These are phyloP conservation scores for Aspergillus fischeri DNA, from an alignment of 2,329 filamentous ascomycete genomes.

Conservation along the genomic window DNA sequence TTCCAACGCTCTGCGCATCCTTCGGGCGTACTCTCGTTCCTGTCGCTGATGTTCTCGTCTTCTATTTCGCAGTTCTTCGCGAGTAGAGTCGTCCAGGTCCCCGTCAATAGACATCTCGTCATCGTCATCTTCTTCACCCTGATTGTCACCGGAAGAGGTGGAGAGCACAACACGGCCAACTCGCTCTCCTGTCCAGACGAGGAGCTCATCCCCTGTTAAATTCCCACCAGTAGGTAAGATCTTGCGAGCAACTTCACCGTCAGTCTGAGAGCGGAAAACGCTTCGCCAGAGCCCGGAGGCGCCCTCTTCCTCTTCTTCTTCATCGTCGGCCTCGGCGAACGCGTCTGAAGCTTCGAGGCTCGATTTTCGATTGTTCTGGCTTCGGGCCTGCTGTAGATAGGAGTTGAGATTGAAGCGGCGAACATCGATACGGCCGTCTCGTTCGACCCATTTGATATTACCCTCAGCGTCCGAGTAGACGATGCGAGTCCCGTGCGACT, in stretches of 20 bases:
- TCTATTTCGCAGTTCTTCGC: slow-evolving; percentile 27
- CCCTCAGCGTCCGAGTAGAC: slow-evolving; percentile 82
- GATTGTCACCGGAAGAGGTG: slow-evolving; percentile 29
- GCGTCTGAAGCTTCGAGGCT: not conserved
- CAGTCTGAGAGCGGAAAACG: slow-evolving; percentile 51
- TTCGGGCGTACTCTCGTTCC: slow-evolving; percentile 58
- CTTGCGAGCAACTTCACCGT: slow-evolving; percentile 72
- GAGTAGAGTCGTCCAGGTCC: slow-evolving; percentile 24
- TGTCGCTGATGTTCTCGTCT: slow-evolving; percentile 31
- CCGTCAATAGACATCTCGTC: slow-evolving; percentile 26
- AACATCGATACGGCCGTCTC: slow-evolving; percentile 63
- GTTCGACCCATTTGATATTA: slow-evolving; percentile 83
- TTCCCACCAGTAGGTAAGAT: slow-evolving; percentile 59
- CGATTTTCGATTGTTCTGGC: not conserved
- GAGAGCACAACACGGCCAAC: slow-evolving; percentile 69
- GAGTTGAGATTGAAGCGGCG: slow-evolving; percentile 57
- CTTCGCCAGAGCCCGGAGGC: slow-evolving; percentile 55
- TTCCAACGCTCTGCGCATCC: slow-evolving; percentile 71
- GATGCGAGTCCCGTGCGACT: slow-evolving; percentile 74
- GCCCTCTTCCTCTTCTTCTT: slow-evolving; percentile 32
- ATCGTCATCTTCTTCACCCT: slow-evolving; percentile 36
- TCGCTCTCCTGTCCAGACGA: slow-evolving; percentile 85
- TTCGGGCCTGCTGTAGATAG: slow-evolving; percentile 14
- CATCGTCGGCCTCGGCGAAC: slow-evolving; percentile 13
- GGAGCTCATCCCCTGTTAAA: slow-evolving; percentile 59